A percentile compares a stretch with the other conserved stretches of the same genome.
phyloP scores from a whole-genome alignment of 148 eudicot species.

The Drosera capensis region DNA sequence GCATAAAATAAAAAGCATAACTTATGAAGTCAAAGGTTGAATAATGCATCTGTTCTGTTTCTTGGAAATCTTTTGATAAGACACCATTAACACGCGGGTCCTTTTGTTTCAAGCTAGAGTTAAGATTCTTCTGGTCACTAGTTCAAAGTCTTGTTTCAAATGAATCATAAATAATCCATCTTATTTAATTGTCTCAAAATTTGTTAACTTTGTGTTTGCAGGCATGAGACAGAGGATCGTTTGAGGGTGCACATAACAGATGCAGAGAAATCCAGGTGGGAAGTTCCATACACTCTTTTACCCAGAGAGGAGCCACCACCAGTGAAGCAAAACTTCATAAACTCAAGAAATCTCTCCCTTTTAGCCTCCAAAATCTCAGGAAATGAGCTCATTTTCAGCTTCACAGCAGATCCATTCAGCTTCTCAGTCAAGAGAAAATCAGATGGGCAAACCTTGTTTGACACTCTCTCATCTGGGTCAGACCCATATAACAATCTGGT shows the following conservation, averaged over 20 bases:
- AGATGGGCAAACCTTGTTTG: slow-evolving; percentile 59
- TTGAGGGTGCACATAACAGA: slow-evolving; percentile 78
- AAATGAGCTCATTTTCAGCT: slow-evolving; percentile 44
- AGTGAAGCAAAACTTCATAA: slow-evolving; percentile 20
- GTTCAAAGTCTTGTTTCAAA: not conserved
- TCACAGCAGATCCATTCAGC: slow-evolving; percentile 54
- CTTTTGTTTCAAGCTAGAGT: no score
- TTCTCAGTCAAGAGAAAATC: slow-evolving; percentile 66
- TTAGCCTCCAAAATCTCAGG: slow-evolving; percentile 26
- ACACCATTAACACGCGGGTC: no score
- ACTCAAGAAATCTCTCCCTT: slow-evolving; percentile 32
- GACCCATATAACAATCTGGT: slow-evolving; percentile 43
- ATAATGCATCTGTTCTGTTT: no score
- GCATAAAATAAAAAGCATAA: no score
- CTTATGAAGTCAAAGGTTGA: no score
- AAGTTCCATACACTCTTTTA: slow-evolving; percentile 70
- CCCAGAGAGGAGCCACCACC: slow-evolving; percentile 60
- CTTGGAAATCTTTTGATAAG: no score
- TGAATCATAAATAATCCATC: not conserved
- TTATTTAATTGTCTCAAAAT: not conserved
- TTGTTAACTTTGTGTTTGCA: slow-evolving; percentile 11
- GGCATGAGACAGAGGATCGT: slow-evolving; percentile 75
- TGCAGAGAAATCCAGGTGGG: slow-evolving; percentile 78
- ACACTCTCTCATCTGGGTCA: slow-evolving; percentile 27
- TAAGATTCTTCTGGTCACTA: no score